Evolutionary conservation across 2,329 filamentous ascomycete species (phyloP).

Genomic region (Fusarium clavum): DNA sequence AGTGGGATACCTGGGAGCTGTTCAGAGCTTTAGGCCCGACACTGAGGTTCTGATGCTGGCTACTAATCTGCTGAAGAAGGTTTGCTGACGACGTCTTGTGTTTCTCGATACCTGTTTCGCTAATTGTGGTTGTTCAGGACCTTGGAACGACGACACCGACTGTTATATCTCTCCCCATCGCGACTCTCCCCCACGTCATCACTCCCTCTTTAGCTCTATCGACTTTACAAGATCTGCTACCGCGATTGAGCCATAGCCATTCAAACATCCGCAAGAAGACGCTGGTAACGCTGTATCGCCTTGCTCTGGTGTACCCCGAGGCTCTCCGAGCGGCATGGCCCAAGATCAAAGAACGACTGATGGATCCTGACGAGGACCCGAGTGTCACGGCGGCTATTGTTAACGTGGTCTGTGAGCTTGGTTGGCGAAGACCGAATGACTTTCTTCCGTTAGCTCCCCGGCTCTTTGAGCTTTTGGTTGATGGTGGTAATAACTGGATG

Average conservation of each 20-base stretch:
- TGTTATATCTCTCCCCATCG: constrained; percentile 86
- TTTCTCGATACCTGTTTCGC: not conserved
- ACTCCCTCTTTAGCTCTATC: constrained; percentile 93
- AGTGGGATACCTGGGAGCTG: constrained; percentile 92
- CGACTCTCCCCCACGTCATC: constrained; percentile 93
- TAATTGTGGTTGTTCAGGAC: constrained; percentile 60
- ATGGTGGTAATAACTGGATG: constrained; percentile 99
- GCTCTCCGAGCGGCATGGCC: constrained; percentile 93
- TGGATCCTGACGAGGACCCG: constrained; percentile 89
- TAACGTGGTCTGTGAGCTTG: constrained; percentile 95
- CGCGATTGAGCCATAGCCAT: constrained; percentile 87
- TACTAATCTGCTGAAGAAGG: constrained; percentile 96
- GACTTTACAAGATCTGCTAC: constrained; percentile 85
- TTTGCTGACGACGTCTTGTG: constrained; percentile 45
- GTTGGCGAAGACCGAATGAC: constrained; percentile 92
- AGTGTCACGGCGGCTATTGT: constrained; percentile 96
- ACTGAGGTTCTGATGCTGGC: constrained; percentile 98
- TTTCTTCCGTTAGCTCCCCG: constrained; percentile 92
- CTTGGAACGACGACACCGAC: constrained; percentile 77
- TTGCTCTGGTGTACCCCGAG: constrained; percentile 96
- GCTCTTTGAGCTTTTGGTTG: constrained; percentile 90
- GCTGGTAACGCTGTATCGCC: constrained; percentile 90
- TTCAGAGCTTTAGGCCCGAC: constrained; percentile 94
- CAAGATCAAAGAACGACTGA: constrained; percentile 93
- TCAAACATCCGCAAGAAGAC: constrained; percentile 93